A percentile compares a stretch with the other conserved stretches of the same genome.
These are phyloP conservation scores for Trichosporon sp. DNA, from an alignment of 1,284 basidiomycete species.

Conservation along the genomic window DNA sequence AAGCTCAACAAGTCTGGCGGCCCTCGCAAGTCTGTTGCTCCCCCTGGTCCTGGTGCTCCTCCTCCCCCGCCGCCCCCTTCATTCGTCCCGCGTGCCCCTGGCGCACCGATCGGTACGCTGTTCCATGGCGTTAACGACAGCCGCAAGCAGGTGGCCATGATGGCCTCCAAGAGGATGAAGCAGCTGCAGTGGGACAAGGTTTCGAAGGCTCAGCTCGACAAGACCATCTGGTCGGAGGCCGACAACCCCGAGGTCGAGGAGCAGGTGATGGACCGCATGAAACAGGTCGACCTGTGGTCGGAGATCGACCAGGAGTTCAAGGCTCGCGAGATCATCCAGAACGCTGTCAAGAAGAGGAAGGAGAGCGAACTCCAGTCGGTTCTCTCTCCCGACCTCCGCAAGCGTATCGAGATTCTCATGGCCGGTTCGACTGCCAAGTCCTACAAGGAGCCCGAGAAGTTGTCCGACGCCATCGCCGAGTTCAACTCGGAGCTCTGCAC, in stretches of 20 bases:
- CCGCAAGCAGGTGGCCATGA: constrained; percentile 80
- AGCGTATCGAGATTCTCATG: constrained; percentile 85
- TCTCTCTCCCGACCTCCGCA: constrained; percentile 82
- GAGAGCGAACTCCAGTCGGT: constrained; percentile 80
- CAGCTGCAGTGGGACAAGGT: constrained; percentile 99
- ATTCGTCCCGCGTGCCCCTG: constrained; percentile 35
- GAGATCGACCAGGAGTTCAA: constrained; percentile 99
- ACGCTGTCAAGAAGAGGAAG: constrained; percentile 61
- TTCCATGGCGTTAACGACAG: constrained; percentile 42
- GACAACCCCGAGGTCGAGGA: constrained; percentile 61
- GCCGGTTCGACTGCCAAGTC: constrained; percentile 67
- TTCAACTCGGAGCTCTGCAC: constrained; percentile 82
- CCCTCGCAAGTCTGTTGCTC: constrained; percentile 12
- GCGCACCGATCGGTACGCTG: constrained; percentile 36
- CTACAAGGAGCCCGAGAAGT: constrained; percentile 68
- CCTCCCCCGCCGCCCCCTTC: constrained; percentile 15
- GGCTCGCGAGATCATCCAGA: constrained; percentile 79
- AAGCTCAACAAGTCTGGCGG: constrained; percentile 30
- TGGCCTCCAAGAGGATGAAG: constrained; percentile 89
- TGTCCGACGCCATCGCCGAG: constrained; percentile 72
- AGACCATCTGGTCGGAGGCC: constrained; percentile 78
- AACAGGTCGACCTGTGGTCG: constrained; percentile 79
- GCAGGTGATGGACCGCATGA: constrained; percentile 72
- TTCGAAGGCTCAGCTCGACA: constrained; percentile 71
- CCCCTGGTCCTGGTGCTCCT: constrained; percentile 10